phyloP scores from a whole-genome alignment of 345 rosid species.

The Sapria himalayana region DNA sequence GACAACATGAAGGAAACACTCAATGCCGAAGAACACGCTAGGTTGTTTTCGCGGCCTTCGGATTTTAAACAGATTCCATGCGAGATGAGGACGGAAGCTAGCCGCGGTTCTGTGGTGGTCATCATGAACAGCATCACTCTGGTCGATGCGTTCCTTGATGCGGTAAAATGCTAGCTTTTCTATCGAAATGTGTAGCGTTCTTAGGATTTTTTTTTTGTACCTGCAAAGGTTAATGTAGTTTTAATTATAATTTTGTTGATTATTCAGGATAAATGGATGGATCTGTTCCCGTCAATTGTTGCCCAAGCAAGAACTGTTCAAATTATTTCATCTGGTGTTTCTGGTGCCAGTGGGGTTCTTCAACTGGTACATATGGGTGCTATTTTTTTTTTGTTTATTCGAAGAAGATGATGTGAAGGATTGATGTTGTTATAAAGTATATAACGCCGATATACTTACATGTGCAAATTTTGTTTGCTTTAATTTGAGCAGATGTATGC shows the following conservation, averaged over 20 bases:
- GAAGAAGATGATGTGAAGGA: background rate
- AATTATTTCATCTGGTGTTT: slow-evolving; percentile 32
- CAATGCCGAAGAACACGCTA: slow-evolving; percentile 41
- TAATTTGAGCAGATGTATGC: slow-evolving; percentile 46
- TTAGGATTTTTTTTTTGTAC: too few relatives aligned
- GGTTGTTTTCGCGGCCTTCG: slow-evolving; percentile 47
- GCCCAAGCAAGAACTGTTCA: slow-evolving; percentile 73
- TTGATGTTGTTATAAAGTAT: background rate
- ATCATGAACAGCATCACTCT: slow-evolving; percentile 80
- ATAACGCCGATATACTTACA: background rate
- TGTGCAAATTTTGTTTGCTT: background rate
- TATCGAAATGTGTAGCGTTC: too few relatives aligned
- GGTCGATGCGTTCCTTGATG: slow-evolving; percentile 60
- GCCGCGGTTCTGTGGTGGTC: slow-evolving; percentile 46
- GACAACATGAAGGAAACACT: slow-evolving; percentile 23
- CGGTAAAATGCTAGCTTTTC: slow-evolving; percentile 32
- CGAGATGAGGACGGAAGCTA: slow-evolving; percentile 46
- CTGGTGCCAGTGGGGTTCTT: slow-evolving; percentile 63
- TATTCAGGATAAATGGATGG: slow-evolving; percentile 63
- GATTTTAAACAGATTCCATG: slow-evolving; percentile 18
- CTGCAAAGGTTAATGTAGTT: background rate
- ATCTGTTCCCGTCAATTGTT: slow-evolving; percentile 76
- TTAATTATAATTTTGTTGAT: background rate
- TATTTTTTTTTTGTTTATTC: background rate
- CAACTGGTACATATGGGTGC: slow-evolving; percentile 29